Conservation (phyloP, 441 rosid species). For the Breynia disticha region DNA sequence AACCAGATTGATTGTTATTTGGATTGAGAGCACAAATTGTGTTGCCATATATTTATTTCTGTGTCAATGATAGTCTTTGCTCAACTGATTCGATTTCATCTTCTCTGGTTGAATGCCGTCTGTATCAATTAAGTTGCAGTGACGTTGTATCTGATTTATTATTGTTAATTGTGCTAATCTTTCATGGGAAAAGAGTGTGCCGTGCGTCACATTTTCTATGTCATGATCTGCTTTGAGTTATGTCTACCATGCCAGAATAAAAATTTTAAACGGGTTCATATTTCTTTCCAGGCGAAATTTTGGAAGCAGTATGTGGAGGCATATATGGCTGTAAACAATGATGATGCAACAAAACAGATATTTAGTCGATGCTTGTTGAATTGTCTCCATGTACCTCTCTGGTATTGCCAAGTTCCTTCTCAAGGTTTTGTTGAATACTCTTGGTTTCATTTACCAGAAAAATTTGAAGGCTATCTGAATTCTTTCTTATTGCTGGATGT, state of each 20-base stretch:
- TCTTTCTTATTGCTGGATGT: not conserved
- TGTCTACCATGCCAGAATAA: not conserved
- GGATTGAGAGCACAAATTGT: too few species aligned
- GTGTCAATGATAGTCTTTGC: too few species aligned
- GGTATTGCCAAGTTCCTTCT: slow-evolving; percentile 35
- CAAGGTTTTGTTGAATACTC: not conserved
- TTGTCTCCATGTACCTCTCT: slow-evolving; percentile 90
- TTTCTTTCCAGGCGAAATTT: slow-evolving; percentile 54
- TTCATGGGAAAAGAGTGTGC: too few species aligned
- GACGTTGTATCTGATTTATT: too few species aligned
- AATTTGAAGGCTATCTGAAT: slow-evolving; percentile 7
- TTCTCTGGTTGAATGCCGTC: too few species aligned
- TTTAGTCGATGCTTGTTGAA: slow-evolving; percentile 87
- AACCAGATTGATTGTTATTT: too few species aligned
- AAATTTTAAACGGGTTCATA: not conserved
- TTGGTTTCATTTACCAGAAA: slow-evolving; percentile 1
- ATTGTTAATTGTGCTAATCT: too few species aligned
- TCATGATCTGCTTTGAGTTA: not conserved
- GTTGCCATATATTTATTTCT: too few species aligned
- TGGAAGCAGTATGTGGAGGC: slow-evolving; percentile 99
- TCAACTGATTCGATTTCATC: too few species aligned
- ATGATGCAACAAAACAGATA: slow-evolving; percentile 79
- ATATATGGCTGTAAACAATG: slow-evolving; percentile 70
- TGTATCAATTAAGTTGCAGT: too few species aligned
- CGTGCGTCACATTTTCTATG: not conserved